A percentile compares a stretch with the other conserved stretches of the same genome.
phyloP scores from a whole-genome alignment of 371 early-diverging fungal genomes.

The Encephalitozoon intestinalis region DNA sequence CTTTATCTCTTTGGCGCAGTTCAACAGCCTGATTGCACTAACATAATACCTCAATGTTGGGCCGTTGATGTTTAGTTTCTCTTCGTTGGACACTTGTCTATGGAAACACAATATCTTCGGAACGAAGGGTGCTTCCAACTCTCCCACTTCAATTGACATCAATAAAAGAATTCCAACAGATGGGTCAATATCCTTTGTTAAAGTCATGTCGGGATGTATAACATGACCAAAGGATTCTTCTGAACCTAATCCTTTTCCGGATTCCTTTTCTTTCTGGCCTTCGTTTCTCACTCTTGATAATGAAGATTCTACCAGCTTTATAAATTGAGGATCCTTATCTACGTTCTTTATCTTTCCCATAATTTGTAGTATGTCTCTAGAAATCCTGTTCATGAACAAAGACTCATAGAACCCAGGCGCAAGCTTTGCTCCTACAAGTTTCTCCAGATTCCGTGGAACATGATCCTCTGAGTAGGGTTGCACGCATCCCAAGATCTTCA shows the following conservation, averaged over 20 bases:
- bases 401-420: constrained; percentile 24
- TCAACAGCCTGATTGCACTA: background rate
- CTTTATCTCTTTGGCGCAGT: background rate
- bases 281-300: background rate
- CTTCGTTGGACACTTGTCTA: background rate
- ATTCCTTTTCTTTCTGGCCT: background rate
- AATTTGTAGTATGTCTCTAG: background rate
- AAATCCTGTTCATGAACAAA: constrained; percentile 18
- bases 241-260: background rate
- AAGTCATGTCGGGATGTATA: background rate
- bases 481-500: constrained; percentile 47
- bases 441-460: constrained; percentile 35
- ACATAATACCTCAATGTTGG: background rate
- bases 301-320: background rate
- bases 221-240: background rate
- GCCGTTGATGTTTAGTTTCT: background rate
- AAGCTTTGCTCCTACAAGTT: constrained; percentile 44
- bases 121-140: background rate
- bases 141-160: background rate
- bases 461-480: constrained; percentile 2
- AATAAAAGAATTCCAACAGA: background rate
- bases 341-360: background rate
- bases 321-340: background rate
- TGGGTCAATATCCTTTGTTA: background rate
- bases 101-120: background rate